Evolutionary conservation across 2,329 filamentous ascomycete genomes (phyloP).

Genomic region (Alternaria atra): DNA sequence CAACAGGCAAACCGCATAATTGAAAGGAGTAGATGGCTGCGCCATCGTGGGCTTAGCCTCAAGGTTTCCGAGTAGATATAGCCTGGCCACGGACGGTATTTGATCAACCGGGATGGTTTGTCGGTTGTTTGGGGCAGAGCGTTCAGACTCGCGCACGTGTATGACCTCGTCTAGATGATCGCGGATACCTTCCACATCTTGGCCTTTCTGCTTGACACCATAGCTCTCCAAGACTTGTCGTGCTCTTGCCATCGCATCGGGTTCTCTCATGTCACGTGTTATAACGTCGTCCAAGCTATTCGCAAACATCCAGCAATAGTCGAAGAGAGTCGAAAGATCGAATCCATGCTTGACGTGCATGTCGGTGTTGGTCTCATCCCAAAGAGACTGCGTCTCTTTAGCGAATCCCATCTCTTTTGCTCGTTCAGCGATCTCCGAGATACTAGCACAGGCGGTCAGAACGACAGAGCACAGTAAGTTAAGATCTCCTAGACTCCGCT

Average conservation of each 20-base stretch:
- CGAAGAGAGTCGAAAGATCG: constrained; percentile 27
- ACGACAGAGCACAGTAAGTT: constrained; percentile 38
- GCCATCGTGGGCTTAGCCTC: constrained; percentile 34
- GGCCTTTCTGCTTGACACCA: constrained; percentile 26
- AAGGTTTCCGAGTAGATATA: constrained; percentile 40
- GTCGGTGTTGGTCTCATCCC: constrained; percentile 38
- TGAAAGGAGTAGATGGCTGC: constrained; percentile 33
- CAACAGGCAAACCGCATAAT: constrained; percentile 39
- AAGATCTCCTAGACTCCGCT: constrained; percentile 23
- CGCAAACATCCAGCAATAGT: constrained; percentile 36
- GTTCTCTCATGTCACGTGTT: constrained; percentile 16
- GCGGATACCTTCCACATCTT: constrained; percentile 23
- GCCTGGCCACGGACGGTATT: constrained; percentile 35
- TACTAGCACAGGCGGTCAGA: constrained; percentile 29
- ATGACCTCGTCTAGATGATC: constrained; percentile 38
- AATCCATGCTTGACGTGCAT: constrained; percentile 27
- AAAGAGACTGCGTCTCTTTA: constrained; percentile 21
- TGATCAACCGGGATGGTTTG: constrained; percentile 35
- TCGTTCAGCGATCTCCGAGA: constrained; percentile 34
- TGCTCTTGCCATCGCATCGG: constrained; percentile 27
- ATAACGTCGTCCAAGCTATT: constrained; percentile 31
- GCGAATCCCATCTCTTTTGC: constrained; percentile 23
- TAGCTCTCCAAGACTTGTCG: constrained; percentile 33
- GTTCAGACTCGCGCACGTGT: constrained; percentile 35
- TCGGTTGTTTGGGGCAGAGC: constrained; percentile 12